phyloP scores from a whole-genome alignment of 2,329 filamentous ascomycete genomes.

The Penicillium sp. region DNA sequence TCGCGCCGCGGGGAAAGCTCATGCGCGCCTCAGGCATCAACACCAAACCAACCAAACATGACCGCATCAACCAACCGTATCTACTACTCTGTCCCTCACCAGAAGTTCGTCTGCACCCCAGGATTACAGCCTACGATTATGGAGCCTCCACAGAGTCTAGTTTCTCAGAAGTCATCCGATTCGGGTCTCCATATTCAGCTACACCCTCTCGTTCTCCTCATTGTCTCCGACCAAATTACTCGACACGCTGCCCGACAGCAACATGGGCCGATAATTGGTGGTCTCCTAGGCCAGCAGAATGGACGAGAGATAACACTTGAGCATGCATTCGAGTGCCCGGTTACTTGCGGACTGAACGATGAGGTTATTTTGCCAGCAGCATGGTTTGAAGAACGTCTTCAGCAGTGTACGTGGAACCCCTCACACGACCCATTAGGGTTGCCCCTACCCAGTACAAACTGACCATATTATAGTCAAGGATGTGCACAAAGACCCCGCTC shows the following conservation, averaged over 20 bases:
- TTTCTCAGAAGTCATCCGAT: conserved; percentile 69
- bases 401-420: conserved; percentile 68
- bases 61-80: conserved; percentile 16
- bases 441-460: not conserved
- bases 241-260: conserved; percentile 79
- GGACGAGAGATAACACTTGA: conserved; percentile 89
- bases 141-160: conserved; percentile 54
- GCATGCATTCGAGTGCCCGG: conserved; percentile 83
- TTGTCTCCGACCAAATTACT: conserved; percentile 94
- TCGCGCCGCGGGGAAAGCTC: conserved; percentile 28
- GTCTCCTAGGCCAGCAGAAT: conserved; percentile 86
- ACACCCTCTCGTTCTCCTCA: conserved; percentile 91
- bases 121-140: conserved; percentile 46
- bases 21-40: conserved; percentile 8
- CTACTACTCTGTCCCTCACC: conserved; percentile 9
- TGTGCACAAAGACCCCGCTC: conserved; percentile 78
- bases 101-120: conserved; percentile 1
- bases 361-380: conserved; percentile 62
- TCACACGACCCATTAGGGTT: not conserved
- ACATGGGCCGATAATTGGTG: conserved; percentile 75
- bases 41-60: conserved; percentile 36
- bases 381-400: conserved; percentile 76
- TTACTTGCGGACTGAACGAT: conserved; percentile 52
- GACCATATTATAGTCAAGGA: conserved; percentile 67
- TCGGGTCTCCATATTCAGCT: conserved; percentile 76